A percentile compares a stretch with the other conserved stretches of the same genome.
phyloP scores from a whole-genome alignment of 192 early-diverging fungal genomes.

The Coemansia sp. region DNA sequence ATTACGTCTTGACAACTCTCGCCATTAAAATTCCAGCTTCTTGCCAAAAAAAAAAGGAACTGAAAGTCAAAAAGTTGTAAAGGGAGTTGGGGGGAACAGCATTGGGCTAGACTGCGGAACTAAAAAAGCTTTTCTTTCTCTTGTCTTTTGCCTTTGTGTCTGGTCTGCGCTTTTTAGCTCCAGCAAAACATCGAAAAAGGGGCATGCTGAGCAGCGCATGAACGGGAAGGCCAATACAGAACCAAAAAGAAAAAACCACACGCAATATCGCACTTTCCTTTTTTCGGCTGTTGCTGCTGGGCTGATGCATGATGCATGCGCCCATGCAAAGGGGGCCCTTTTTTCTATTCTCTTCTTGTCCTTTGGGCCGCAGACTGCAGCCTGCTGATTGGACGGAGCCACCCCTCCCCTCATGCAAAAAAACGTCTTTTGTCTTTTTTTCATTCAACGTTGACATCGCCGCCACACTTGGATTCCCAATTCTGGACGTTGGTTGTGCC shows the following conservation, averaged over 20 bases:
- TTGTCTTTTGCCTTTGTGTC: too few species aligned
- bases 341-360: conserved; percentile 3
- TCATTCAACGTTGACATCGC: background rate
- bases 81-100: too few species aligned
- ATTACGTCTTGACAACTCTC: background rate
- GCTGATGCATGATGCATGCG: background rate
- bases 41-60: background rate
- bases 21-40: background rate
- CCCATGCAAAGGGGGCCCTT: background rate
- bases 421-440: conserved; percentile 5
- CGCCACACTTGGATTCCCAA: conserved; percentile 12
- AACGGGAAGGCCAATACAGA: too few species aligned
- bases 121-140: too few species aligned
- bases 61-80: background rate
- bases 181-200: too few species aligned
- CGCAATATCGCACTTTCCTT: background rate
- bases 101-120: too few species aligned
- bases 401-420: conserved; percentile 3
- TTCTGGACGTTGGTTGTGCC: background rate
- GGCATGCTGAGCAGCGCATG: too few species aligned
- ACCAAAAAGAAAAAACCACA: background rate
- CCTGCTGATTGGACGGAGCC: conserved; percentile 8
- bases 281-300: background rate
- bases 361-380: background rate
- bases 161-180: too few species aligned